Percentiles rank a stretch among this genome's conserved stretches.
phyloP scores from a whole-genome alignment of 2,329 filamentous ascomycete species.

The Thermomyces lanuginosus region DNA sequence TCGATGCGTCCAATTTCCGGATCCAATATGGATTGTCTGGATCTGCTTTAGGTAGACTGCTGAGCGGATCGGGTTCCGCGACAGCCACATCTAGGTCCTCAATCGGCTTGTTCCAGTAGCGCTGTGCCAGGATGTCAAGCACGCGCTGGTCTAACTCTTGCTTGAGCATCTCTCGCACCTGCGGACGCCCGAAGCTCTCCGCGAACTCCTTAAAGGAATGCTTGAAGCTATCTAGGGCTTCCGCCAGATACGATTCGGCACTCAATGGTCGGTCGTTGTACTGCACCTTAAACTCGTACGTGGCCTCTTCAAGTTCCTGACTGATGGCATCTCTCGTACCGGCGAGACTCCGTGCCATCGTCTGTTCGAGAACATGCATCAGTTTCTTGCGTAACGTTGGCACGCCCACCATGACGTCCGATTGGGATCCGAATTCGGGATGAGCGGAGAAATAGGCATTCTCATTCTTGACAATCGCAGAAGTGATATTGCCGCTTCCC shows the following conservation, averaged over 20 bases:
- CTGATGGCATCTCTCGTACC: conserved; percentile 82
- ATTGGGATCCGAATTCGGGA: conserved; percentile 61
- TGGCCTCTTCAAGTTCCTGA: conserved; percentile 89
- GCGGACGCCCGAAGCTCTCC: conserved; percentile 70
- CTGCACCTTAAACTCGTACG: conserved; percentile 98
- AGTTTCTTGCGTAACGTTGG: conserved; percentile 80
- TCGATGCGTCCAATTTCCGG: conserved; percentile 82
- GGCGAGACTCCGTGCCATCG: conserved; percentile 85
- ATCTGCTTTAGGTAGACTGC: conserved; percentile 68
- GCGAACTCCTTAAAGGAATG: conserved; percentile 93
- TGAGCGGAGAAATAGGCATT: conserved; percentile 73
- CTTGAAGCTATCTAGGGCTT: conserved; percentile 90
- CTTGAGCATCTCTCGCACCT: conserved; percentile 82
- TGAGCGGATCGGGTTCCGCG: conserved; percentile 54
- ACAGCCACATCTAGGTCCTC: conserved; percentile 56
- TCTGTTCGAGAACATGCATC: conserved; percentile 92
- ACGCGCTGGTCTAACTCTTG: conserved; percentile 87
- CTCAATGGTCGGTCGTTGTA: conserved; percentile 93
- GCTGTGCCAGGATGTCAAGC: conserved; percentile 74
- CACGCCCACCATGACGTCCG: conserved; percentile 64
- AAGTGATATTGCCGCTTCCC: conserved; percentile 61
- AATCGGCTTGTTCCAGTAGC: conserved; percentile 95
- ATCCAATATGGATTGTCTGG: conserved; percentile 81
- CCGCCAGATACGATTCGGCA: conserved; percentile 89
- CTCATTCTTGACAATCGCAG: conserved; percentile 75